A percentile compares a stretch with the other conserved stretches of the same genome.
Conservation (phyloP, 176 grass and related monocot species). For the Pharus latifolius region DNA sequence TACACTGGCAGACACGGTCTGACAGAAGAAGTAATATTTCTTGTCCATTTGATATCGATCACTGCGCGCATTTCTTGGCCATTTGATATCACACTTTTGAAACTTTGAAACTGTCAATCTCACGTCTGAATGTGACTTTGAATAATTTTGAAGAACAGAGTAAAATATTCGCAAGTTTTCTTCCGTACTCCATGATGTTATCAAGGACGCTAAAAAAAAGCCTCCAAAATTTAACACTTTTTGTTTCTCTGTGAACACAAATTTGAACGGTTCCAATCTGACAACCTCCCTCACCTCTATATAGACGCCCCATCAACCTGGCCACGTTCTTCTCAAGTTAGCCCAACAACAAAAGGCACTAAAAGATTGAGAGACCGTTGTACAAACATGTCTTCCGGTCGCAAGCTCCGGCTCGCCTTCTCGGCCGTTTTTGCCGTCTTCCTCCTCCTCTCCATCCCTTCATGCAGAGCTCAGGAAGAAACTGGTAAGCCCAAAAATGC, state of each 20-base stretch:
- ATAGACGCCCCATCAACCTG: neutral
- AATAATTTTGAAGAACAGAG: too few relatives aligned
- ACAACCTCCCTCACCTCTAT: neutral
- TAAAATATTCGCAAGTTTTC: too few relatives aligned
- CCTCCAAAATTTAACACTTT: neutral
- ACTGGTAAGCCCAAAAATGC: conserved; percentile 12
- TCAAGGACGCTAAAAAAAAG: neutral
- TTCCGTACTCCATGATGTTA: too few relatives aligned
- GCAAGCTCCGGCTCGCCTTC: neutral
- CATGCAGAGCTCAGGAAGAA: conserved; percentile 19
- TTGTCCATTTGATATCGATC: too few relatives aligned
- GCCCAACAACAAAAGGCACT: neutral
- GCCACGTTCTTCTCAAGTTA: neutral
- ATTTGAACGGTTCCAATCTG: neutral
- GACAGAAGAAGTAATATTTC: too few relatives aligned
- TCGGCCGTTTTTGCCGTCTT: neutral
- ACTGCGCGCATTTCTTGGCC: too few relatives aligned
- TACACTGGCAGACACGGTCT: neutral
- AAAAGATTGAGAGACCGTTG: neutral
- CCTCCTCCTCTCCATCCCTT: conserved; percentile 4
- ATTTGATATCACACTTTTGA: too few relatives aligned
- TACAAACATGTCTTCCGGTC: neutral
- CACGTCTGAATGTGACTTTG: too few relatives aligned
- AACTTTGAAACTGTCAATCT: too few relatives aligned
- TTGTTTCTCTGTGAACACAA: too few relatives aligned